Conservation (phyloP, 495 filamentous ascomycete species). For the Rostrohypoxylon terebratum region DNA sequence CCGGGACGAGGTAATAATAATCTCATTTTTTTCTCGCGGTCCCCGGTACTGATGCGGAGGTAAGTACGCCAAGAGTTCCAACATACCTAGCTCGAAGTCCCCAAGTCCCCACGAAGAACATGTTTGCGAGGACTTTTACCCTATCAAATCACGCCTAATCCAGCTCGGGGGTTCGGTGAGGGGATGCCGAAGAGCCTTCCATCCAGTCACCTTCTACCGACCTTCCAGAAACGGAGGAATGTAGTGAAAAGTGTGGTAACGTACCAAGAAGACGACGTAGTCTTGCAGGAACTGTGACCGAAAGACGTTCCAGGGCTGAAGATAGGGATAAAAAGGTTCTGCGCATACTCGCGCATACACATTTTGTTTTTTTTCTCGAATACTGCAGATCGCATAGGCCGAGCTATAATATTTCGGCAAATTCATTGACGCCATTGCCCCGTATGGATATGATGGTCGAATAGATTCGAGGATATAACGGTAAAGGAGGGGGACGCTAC, state of each 20-base stretch:
- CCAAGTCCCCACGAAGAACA: constrained; percentile 39
- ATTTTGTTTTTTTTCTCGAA: constrained; percentile 20
- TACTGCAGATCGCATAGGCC: constrained; percentile 39
- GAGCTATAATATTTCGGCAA: constrained; percentile 41
- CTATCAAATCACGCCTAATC: constrained; percentile 41
- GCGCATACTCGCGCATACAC: constrained; percentile 3
- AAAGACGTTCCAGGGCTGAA: constrained; percentile 42
- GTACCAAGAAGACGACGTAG: constrained; percentile 44
- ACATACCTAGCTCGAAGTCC: constrained; percentile 40
- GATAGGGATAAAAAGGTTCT: constrained; percentile 31
- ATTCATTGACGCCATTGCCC: constrained; percentile 32
- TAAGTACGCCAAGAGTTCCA: constrained; percentile 40
- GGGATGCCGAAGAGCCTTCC: constrained; percentile 47
- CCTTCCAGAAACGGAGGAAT: constrained; percentile 51
- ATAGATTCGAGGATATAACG: constrained; percentile 12
- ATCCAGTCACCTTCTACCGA: constrained; percentile 51
- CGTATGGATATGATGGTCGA: constrained; percentile 11
- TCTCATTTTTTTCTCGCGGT: constrained; percentile 35
- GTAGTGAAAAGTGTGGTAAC: constrained; percentile 39
- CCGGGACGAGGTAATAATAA: constrained; percentile 37
- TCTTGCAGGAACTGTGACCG: constrained; percentile 42
- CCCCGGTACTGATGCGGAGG: constrained; percentile 41
- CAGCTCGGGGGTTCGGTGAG: constrained; percentile 53
- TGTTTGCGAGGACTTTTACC: constrained; percentile 42
- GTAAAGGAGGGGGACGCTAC: constrained; percentile 37